Conservation (phyloP, 192 early-diverging fungal species). For the Entomortierella chlamydospora region DNA sequence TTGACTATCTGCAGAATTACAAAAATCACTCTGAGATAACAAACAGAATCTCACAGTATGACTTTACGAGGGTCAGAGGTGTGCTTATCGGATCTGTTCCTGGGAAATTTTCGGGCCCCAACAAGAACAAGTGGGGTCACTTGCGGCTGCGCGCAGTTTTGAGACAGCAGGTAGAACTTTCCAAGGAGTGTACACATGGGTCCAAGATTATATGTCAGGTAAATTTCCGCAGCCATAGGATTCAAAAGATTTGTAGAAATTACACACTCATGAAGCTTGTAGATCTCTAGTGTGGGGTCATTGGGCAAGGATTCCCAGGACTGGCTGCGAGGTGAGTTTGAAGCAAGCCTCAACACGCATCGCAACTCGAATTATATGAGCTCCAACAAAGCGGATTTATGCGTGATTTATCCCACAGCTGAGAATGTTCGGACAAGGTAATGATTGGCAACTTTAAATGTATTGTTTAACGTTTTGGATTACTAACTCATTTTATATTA, state of each 20-base stretch:
- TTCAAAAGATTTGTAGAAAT: not conserved
- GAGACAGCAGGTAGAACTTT: slow-evolving; percentile 40
- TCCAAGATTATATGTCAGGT: slow-evolving; percentile 64
- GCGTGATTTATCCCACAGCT: slow-evolving; percentile 70
- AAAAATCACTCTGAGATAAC: slow-evolving; percentile 36
- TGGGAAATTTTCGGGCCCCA: slow-evolving; percentile 60
- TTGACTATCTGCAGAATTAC: slow-evolving; percentile 65
- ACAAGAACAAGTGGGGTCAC: slow-evolving; percentile 68
- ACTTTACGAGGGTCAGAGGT: slow-evolving; percentile 62
- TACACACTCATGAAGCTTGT: not conserved
- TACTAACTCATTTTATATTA: not conserved
- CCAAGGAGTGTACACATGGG: slow-evolving; percentile 13
- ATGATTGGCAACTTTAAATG: too few species aligned
- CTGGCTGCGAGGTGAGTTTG: slow-evolving; percentile 71
- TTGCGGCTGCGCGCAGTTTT: slow-evolving; percentile 56
- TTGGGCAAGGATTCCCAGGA: slow-evolving; percentile 63
- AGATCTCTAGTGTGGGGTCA: slow-evolving; percentile 74
- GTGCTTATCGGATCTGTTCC: slow-evolving; percentile 70
- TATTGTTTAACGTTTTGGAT: too few species aligned
- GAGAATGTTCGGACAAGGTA: slow-evolving; percentile 66
- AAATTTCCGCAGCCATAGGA: not conserved
- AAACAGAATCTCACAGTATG: slow-evolving; percentile 56
- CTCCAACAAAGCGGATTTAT: slow-evolving; percentile 31
- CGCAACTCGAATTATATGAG: slow-evolving; percentile 31
- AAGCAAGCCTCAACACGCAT: slow-evolving; percentile 44